Conservation (phyloP, 116 monocot genomes). For the Cymodocea nodosa region DNA sequence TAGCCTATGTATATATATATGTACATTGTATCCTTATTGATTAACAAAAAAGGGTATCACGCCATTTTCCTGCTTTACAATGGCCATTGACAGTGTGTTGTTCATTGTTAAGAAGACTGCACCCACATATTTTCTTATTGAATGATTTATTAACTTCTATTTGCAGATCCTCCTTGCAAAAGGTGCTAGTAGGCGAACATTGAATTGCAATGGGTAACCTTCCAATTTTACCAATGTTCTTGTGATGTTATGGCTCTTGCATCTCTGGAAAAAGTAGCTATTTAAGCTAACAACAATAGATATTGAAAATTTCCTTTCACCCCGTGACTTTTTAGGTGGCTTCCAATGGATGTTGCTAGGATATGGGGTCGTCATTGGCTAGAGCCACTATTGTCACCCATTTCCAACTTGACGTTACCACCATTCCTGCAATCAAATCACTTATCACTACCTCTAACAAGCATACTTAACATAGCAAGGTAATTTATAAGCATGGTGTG, state of each 20-base stretch:
- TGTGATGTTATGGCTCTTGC: no score
- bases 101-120: no score
- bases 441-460: slow-evolving; percentile 78
- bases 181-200: slow-evolving; percentile 78
- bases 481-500: slow-evolving; percentile 12
- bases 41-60: no score
- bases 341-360: slow-evolving; percentile 89
- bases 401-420: slow-evolving; percentile 45
- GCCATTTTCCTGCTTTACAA: no score
- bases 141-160: neutral
- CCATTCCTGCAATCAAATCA: slow-evolving; percentile 60
- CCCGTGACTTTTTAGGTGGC: slow-evolving; percentile 44
- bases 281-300: no score
- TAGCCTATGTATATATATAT: no score
- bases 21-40: no score
- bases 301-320: neutral
- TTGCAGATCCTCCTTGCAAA: slow-evolving; percentile 66
- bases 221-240: neutral
- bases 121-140: neutral
- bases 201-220: slow-evolving; percentile 92
- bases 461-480: slow-evolving; percentile 96
- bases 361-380: slow-evolving; percentile 71
- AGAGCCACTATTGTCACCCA: slow-evolving; percentile 60
- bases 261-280: no score
- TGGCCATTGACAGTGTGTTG: neutral